Base-by-base conservation (phyloP, 148 eudicot genomes). In the Chenopodium formosanum region DNA sequence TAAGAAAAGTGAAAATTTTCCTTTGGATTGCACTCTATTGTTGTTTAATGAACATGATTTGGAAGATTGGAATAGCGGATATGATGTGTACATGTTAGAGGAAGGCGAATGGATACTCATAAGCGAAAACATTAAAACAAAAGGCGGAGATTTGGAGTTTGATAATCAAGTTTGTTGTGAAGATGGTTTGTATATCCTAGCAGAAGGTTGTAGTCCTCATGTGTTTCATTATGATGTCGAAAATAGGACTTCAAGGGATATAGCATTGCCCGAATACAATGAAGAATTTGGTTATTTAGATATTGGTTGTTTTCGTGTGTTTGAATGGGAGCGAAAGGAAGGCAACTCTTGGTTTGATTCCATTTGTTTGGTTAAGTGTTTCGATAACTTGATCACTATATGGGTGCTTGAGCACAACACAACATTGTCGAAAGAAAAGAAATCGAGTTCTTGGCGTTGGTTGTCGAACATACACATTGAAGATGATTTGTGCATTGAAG, bases 21-120 rank as follows among this genome's bases (percentile, higher is more conserved):
- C 80, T 1, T 76, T 82, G 47, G 84, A 82, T 70, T 82, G 53
- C 52, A 76, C 44, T 2, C 9, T 82, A 1, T 25, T 82, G 17
- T 19, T 82, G 8, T 75, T 82, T 1, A 8, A 19, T 1, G 0
- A 20, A 0, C 23, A 23, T 70, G 27, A 22, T 32, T 0, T 2
- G 0, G 14, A 34, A 2, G 4, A n/a, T 10, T 76, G 79, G 79
- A 0, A 4, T 4, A 34, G 4, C 13, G 52, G 52, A 1, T 44
- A 19, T 3, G 52, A 68, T 11, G 80, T 76, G 13, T 76, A 69
- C 20, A 23, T 44, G 3, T 70, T 69, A 9, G 53, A 56, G 2
- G 31, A 56, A 10, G 70, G 76, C 27, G 44, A 69, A 0, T 82
- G 84, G 84, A 68, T 68, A 4, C 37, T 69, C 27, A 68, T 52